Base-by-base conservation (phyloP, 352 stramenopile species). In the Pythium vanterpoolii region DNA sequence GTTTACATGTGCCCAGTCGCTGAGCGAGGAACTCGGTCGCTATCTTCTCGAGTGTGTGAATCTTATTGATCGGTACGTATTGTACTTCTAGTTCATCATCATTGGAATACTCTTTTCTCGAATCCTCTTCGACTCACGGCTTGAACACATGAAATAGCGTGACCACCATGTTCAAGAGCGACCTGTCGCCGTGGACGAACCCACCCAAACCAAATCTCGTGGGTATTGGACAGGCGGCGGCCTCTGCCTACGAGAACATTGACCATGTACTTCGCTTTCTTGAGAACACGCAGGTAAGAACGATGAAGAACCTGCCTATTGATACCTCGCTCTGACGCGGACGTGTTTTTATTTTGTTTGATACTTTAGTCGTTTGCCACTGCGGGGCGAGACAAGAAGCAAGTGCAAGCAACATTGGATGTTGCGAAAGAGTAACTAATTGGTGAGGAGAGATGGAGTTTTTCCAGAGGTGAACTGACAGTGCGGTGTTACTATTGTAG, bases 221-320 rank as follows among this genome's bases (percentile, higher is more conserved):
- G 6, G 63, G 62, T 1, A 66, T 82, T 31, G 73, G 73, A 10
- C 51, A 59, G 3, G 62, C 66, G 7, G 68, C 73, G 7, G 34
- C 43, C 9, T 52, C 46, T 3, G 61, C 68, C 18, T 68, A 64
- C 38, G 48, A 77, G 36, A 64, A 49, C 23, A 64, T 79, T 21
- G 71, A 74, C 39, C 47, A 54, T 19, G 71, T 76, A 8, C 64
- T 82, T 14, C 44, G 24, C 5, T 79, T 82, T 43, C 68, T 82
- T 16, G 71, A 75, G 34, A 61, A 59, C 50, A 66, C 68, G 5
- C 68, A 79, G 69, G 72, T 78, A 39, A 1, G 19, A 26, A 4
- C 23, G n/a, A n/a, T 27, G 39, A 45, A 49, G 24, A 36, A 11
- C 31, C 31, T 11, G 6, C 11, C 31, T 36, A 13, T 36, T 36